These are phyloP conservation scores for Ambispora gerdemannii DNA, from an alignment of 192 early-diverging fungal species.

Conservation along the genomic window DNA sequence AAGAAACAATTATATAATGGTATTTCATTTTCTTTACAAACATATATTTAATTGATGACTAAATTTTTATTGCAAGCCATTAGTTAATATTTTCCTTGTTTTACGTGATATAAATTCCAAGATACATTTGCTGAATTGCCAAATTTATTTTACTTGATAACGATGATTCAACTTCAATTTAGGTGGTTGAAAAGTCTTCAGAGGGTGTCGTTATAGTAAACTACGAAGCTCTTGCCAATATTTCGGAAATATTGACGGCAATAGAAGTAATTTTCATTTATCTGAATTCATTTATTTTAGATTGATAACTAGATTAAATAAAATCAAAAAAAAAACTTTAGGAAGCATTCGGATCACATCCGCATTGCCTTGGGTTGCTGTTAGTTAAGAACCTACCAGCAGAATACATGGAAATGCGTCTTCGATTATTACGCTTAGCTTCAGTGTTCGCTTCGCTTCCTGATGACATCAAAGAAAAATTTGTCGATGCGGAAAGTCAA, in stretches of 20 bases:
- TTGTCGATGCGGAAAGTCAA: conserved; percentile 50
- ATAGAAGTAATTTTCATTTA: background rate
- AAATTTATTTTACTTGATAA: too few relatives aligned
- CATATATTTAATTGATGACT: too few relatives aligned
- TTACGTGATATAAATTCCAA: too few relatives aligned
- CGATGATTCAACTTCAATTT: too few relatives aligned
- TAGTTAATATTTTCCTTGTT: too few relatives aligned
- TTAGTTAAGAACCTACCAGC: conserved; percentile 57
- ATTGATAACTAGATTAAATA: background rate
- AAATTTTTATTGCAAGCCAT: too few relatives aligned
- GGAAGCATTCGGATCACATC: conserved; percentile 53
- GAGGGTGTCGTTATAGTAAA: background rate
- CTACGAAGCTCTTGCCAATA: background rate
- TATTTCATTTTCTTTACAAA: too few relatives aligned
- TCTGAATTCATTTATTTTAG: background rate
- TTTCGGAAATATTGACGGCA: background rate
- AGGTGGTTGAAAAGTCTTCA: too few relatives aligned
- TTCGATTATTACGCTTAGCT: conserved; percentile 48
- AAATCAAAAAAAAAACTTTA: conserved; percentile 38
- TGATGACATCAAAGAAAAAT: conserved; percentile 41
- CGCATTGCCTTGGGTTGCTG: conserved; percentile 52
- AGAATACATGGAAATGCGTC: conserved; percentile 42
- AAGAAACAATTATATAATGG: too few relatives aligned
- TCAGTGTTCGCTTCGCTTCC: conserved; percentile 57
- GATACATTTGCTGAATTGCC: too few relatives aligned